phyloP scores from a whole-genome alignment of 208 protist genomes.

The Leishmania aethiopica region DNA sequence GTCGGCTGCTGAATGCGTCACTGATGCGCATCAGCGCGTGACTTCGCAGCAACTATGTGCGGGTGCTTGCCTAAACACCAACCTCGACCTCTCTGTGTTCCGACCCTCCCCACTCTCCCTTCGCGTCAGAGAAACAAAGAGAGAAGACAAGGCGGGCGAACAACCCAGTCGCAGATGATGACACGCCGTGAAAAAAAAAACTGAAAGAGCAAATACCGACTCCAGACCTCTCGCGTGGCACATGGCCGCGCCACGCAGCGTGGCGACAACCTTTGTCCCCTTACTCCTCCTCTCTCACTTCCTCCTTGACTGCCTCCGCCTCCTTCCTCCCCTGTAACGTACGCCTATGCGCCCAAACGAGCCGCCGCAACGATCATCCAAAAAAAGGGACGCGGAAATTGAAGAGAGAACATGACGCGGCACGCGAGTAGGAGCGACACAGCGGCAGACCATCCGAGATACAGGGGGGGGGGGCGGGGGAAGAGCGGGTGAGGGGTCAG shows the following conservation, averaged over 20 bases:
- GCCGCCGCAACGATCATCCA: neutral
- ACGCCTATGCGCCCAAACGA: neutral
- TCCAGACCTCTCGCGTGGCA: neutral
- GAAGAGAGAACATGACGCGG: neutral
- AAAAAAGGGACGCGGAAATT: neutral
- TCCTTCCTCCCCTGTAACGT: neutral
- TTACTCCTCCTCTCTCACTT: neutral
- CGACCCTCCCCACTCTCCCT: neutral
- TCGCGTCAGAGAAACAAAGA: neutral
- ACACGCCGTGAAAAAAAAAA: neutral
- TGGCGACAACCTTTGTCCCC: neutral
- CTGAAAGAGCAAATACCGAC: neutral
- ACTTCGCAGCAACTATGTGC: neutral
- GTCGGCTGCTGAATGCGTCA: neutral
- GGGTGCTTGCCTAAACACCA: neutral
- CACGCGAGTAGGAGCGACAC: neutral
- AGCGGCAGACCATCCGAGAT: neutral
- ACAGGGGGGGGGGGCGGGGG: neutral
- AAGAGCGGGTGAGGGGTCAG: neutral
- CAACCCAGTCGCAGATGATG: neutral
- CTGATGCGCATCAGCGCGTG: neutral
- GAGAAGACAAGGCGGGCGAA: neutral
- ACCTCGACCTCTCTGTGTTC: neutral
- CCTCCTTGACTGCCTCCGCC: neutral
- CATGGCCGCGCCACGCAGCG: neutral